Base-by-base conservation (phyloP, 768 basidiomycete species). In the Cystobasidium onofrii region DNA sequence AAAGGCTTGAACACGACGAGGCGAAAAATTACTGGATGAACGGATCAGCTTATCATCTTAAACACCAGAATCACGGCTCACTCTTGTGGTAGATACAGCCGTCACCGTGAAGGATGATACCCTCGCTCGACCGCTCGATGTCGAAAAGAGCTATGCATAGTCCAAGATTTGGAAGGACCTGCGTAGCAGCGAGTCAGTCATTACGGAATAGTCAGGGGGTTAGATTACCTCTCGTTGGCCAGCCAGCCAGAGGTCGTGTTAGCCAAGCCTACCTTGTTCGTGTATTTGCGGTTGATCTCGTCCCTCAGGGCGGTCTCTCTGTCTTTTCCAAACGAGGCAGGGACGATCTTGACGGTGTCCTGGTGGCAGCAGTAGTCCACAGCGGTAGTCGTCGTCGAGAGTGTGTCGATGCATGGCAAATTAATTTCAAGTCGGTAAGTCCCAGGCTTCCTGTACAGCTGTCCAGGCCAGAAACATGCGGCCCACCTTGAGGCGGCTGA, bases 71-170 rank as follows among this genome's bases (percentile, higher is more conserved):
- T n/a, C n/a, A n/a, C n/a, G n/a, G 34, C 78, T 76, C 64, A 94
- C 94, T 87, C 85, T 90, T 92, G 80, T 98, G 93, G 89, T 93
- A 98, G 78, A 95, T 83, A 79, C 88, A 88, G 0, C 95, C 95
- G 81, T 99, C 95, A 0, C 95, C 94, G 78, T 94, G 96, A 41
- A 92, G 85, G 3, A 99, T 88, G 75, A 90, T 93, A 0, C 95
- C 95, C 79, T 97, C 93, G 0, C 91, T 89, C 0, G 88, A 89
- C 76, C 91, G 86, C 0, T 88, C 83, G 46, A 99, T 82, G 80
- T 98, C 95, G 75, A 92, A 96, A 0, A 92, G 86, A 74, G 88
- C 91, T 65, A 98, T 86, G 76, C 91, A 94, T 27, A 99, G 86
- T 0, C 95, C 95, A 72, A 95, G 88, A 71, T 92, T 89, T 78